Evolutionary conservation across 2,329 filamentous ascomycete species (phyloP), one percentile per base, ranked within the genome.

Genomic region (Alternaria burnsii): DNA sequence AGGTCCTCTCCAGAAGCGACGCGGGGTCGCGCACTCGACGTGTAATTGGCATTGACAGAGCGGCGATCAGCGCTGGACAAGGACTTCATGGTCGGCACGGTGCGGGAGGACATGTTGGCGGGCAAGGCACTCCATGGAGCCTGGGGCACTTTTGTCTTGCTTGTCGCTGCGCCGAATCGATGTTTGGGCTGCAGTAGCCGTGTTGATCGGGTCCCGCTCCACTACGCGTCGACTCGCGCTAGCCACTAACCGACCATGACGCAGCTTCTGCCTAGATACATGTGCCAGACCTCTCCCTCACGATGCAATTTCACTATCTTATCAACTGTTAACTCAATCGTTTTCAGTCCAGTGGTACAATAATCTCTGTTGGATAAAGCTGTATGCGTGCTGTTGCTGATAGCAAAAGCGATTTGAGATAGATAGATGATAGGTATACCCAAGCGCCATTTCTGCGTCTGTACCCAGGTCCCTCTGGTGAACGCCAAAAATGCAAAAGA

Each of bases 21-120:
- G 73, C 76, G 78, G 73, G 77, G 75, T 69, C 76, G 75, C 55
- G 76, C 63, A 30, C 71, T 69, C 38, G 76, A 72, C 40, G 73
- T 62, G 65, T 73, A 71, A 52, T 70, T 71, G 50, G 75, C 70
- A 65, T 72, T 69, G 56, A 74, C 67, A 9, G 75, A 66, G 54
- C 74, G 74, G 43, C 71, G 66, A 24, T 79, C 77, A 70, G 71
- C 69, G 36, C 66, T 62, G 14, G 75, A 63, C 44, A 70, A 66
- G 54, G 70, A 66, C 55, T 76, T 78, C 57, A 69, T 65, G 40
- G 68, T 69, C 22, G 71, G 66, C 43, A 68, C 72, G 57, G 72
- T 74, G 60, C 75, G 76, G 22, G 75, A 68, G 26, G 76, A 74
- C 75, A 79, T 79, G 65, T 58, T 61, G 51, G 69, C 55, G 56